Evolutionary conservation across 1,139 yeast species (phyloP), one percentile per base, ranked within the genome.

Genomic region (Taphrina betulina): DNA sequence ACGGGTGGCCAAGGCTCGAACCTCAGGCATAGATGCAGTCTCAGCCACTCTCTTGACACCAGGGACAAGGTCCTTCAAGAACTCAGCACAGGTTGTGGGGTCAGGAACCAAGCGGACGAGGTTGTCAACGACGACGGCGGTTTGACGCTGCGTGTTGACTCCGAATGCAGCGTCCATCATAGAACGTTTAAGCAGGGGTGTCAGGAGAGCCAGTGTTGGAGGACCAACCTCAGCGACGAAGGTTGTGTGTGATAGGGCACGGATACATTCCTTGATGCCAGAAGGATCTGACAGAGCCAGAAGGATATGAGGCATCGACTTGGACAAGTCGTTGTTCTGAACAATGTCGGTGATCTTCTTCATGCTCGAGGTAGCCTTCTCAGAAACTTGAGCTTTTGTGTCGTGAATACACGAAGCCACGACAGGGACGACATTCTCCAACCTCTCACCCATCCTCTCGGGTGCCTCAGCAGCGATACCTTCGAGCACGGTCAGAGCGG

Each of bases 141-240:
- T 87, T 73, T 89, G 96, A 74, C 98, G 85, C 65, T 92, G 79
- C 14, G 54, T 50, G 26, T 31, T 50, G 71, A 90, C 95, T 68
- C 92, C 97, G 72, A 90, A 96, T 14, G 96, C 83, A 3, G 95
- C 84, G 77, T 84, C 78, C 68, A 86, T 89, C 68, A 92, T 78
- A 1, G 97, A 92, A 69, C 92, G 87, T 70, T 83, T 92, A 67
- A 92, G 78, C 64, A 90, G 90, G 53, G 98, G 98, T 38, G 88
- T 96, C 65, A 92, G 77, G 59, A 92, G 74, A 3, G 97, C 80
- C 63, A 92, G 77, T 5, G 95, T 94, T 5, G 97, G 95, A 72
- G 90, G 97, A 16, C 97, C 92, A 61, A 92, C 98, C 74, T 92
- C 98, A 48, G 98, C 96, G 52, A 92, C 98, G 70, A 92, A 92